Conservation (phyloP, 2,329 filamentous ascomycete species). For the Aspergillus melleus region DNA sequence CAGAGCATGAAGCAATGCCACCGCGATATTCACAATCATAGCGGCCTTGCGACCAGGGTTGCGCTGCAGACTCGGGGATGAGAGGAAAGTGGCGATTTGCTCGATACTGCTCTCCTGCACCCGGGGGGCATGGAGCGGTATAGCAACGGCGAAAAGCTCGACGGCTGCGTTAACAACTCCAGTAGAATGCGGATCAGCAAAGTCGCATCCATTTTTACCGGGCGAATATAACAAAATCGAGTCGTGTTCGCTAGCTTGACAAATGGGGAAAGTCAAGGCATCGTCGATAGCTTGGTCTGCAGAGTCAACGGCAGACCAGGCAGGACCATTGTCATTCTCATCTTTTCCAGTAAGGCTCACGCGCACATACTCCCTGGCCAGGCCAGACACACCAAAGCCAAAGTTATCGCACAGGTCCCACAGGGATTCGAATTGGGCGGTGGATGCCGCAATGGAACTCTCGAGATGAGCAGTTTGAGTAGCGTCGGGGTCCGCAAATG, state of each 20-base stretch:
- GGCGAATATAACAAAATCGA: slow-evolving; percentile 73
- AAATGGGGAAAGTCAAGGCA: slow-evolving; percentile 62
- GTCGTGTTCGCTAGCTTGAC: slow-evolving; percentile 84
- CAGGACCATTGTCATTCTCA: slow-evolving; percentile 55
- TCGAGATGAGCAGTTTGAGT: slow-evolving; percentile 73
- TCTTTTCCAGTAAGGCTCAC: slow-evolving; percentile 70
- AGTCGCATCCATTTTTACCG: slow-evolving; percentile 47
- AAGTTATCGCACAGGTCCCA: slow-evolving; percentile 96
- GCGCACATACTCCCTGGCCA: slow-evolving; percentile 75
- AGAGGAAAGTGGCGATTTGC: slow-evolving; percentile 87
- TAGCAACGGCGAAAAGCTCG: slow-evolving; percentile 84
- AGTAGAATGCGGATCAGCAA: slow-evolving; percentile 80
- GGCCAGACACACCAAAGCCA: slow-evolving; percentile 86
- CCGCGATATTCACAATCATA: slow-evolving; percentile 84
- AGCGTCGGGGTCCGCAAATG: slow-evolving; percentile 87
- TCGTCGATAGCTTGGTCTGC: slow-evolving; percentile 43
- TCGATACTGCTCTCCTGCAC: slow-evolving; percentile 96
- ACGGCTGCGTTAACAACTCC: slow-evolving; percentile 95
- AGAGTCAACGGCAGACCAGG: slow-evolving; percentile 41
- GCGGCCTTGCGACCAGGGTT: slow-evolving; percentile 87
- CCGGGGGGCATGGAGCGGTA: slow-evolving; percentile 84
- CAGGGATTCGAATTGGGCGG: slow-evolving; percentile 85
- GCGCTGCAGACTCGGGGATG: slow-evolving; percentile 74
- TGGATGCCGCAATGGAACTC: slow-evolving; percentile 85
- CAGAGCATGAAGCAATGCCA: slow-evolving; percentile 75